These are phyloP conservation scores for Vigna reflexopilosa DNA, from an alignment of 306 rosid species.

Conservation along the genomic window DNA sequence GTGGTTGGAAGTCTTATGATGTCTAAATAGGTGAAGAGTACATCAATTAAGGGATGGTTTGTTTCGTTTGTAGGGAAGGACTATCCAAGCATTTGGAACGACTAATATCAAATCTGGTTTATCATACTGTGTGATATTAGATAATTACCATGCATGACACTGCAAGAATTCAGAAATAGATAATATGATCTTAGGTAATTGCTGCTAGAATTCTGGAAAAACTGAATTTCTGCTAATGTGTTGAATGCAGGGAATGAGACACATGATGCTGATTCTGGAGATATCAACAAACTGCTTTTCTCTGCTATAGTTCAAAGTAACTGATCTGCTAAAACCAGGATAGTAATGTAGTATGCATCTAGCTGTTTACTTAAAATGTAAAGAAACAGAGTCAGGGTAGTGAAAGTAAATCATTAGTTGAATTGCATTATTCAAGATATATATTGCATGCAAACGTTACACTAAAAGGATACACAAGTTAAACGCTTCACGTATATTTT, in stretches of 20 bases:
- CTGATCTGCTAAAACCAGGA: constrained; percentile 37
- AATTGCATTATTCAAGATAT: no score
- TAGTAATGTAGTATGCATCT: constrained; percentile 23
- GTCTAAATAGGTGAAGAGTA: neutral
- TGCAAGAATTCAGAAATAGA: constrained; percentile 12
- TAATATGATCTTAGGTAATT: constrained; percentile 10
- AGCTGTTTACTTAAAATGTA: neutral
- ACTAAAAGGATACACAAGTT: no score
- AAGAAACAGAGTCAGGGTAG: no score
- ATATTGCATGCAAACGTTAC: no score
- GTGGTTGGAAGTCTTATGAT: neutral
- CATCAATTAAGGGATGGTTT: constrained; percentile 11
- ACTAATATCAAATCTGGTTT: neutral
- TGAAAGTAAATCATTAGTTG: no score
- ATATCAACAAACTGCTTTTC: constrained; percentile 80
- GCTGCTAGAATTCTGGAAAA: neutral
- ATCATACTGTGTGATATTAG: constrained; percentile 15
- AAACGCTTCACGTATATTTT: no score
- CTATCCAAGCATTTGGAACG: constrained; percentile 17
- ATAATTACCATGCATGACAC: neutral
- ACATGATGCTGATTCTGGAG: constrained; percentile 57
- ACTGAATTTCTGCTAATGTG: constrained; percentile 1
- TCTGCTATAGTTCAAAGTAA: constrained; percentile 74
- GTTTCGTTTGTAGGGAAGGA: neutral
- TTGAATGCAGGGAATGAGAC: constrained; percentile 68